Evolutionary conservation across 2,329 filamentous ascomycete species (phyloP).

Genomic region (Phaeosphaeriaceae sp.): DNA sequence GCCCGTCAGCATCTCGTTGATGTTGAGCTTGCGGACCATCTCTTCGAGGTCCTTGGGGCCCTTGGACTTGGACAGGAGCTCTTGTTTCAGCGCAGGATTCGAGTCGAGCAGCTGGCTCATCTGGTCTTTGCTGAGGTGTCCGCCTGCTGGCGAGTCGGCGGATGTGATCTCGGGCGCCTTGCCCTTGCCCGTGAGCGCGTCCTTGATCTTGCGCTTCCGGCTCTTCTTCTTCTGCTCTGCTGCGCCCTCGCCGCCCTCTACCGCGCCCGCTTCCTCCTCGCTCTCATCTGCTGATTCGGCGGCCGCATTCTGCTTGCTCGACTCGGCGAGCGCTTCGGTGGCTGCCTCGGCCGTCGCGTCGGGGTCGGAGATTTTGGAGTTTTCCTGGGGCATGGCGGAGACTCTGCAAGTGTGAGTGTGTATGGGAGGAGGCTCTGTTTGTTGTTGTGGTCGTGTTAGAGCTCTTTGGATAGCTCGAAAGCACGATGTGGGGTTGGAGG

Average conservation of each 20-base stretch:
- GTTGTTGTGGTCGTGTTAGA: slow-evolving; percentile 1
- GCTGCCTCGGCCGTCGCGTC: slow-evolving; percentile 57
- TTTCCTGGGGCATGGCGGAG: slow-evolving; percentile 52
- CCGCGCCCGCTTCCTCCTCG: slow-evolving; percentile 46
- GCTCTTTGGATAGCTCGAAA: background rate
- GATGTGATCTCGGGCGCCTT: slow-evolving; percentile 35
- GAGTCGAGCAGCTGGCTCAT: slow-evolving; percentile 45
- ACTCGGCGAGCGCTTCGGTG: slow-evolving; percentile 50
- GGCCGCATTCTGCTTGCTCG: slow-evolving; percentile 35
- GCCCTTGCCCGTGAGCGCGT: slow-evolving; percentile 46
- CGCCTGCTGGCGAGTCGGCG: slow-evolving; percentile 35
- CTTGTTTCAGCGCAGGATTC: slow-evolving; percentile 49
- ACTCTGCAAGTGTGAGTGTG: background rate
- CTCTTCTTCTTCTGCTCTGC: slow-evolving; percentile 71
- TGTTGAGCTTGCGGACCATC: slow-evolving; percentile 66
- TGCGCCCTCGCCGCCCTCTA: slow-evolving; percentile 41
- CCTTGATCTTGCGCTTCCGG: slow-evolving; percentile 68
- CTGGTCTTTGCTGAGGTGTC: slow-evolving; percentile 47
- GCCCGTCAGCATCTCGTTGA: slow-evolving; percentile 77
- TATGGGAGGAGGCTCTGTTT: background rate
- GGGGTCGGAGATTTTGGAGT: slow-evolving; percentile 68
- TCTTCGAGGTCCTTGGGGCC: slow-evolving; percentile 49
- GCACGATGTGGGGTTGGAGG: slow-evolving; percentile 1
- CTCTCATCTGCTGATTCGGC: slow-evolving; percentile 41
- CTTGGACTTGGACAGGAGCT: slow-evolving; percentile 41